A percentile compares a stretch with the other conserved stretches of the same genome.
phyloP scores from a whole-genome alignment of 352 stramenopile species.

The Phytophthora citricola region DNA sequence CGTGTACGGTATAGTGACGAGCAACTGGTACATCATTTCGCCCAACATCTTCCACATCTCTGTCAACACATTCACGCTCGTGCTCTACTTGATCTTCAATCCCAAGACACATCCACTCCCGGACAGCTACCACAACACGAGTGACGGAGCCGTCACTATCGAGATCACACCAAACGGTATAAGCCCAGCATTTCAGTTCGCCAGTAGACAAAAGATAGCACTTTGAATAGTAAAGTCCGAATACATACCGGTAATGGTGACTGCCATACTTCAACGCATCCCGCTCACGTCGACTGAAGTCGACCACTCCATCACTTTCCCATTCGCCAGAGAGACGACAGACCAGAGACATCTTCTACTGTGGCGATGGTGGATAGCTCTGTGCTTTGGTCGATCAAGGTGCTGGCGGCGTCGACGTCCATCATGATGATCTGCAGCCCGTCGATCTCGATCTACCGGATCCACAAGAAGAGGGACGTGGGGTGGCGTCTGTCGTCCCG shows the following conservation, averaged over 20 bases:
- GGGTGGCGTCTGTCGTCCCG: constrained; percentile 42
- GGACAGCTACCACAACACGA: constrained; percentile 4
- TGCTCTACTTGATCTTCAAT: constrained; percentile 35
- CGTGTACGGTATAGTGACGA: constrained; percentile 37
- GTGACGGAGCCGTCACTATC: constrained; percentile 3
- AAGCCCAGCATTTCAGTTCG: constrained; percentile 9
- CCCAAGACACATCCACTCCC: constrained; percentile 19
- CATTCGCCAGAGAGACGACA: background rate
- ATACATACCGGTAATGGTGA: background rate
- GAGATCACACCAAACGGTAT: constrained; percentile 5
- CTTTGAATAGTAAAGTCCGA: background rate
- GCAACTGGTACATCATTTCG: constrained; percentile 33
- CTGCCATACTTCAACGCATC: constrained; percentile 20
- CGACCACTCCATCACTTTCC: constrained; percentile 13
- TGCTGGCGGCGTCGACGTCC: constrained; percentile 33
- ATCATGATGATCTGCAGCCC: constrained; percentile 51
- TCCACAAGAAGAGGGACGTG: constrained; percentile 43
- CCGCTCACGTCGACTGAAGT: constrained; percentile 11
- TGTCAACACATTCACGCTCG: constrained; percentile 23
- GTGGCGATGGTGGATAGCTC: constrained; percentile 19
- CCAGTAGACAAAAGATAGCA: constrained; percentile 6
- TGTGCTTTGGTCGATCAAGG: constrained; percentile 31
- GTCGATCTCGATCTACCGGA: constrained; percentile 41
- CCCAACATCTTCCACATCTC: constrained; percentile 30
- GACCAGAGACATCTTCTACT: background rate